Evolutionary conservation across 2,329 filamentous ascomycete species (phyloP).

Genomic region (Geosmithia flava): DNA sequence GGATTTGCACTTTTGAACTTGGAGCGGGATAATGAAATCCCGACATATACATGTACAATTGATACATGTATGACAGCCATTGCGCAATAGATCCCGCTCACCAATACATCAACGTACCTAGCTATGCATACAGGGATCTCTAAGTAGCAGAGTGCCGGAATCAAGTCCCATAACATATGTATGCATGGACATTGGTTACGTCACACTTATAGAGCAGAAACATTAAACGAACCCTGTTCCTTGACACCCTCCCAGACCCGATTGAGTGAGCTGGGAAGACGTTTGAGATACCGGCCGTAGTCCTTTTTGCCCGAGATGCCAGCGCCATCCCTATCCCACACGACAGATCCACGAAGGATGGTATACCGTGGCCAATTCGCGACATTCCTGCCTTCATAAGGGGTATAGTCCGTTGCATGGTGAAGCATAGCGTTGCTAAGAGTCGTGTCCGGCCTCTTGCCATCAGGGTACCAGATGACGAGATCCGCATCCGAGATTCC

Average conservation of each 20-base stretch:
- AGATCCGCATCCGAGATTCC: conserved; percentile 43
- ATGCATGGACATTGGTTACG: no score
- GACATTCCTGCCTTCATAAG: conserved; percentile 43
- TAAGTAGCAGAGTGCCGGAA: no score
- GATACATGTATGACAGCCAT: no score
- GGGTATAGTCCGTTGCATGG: conserved; percentile 51
- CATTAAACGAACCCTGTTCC: conserved; percentile 2
- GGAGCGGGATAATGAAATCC: no score
- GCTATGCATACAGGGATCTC: no score
- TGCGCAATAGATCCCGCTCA: no score
- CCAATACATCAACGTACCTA: no score
- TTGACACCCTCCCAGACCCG: conserved; percentile 2
- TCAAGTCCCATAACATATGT: no score
- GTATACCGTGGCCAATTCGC: conserved; percentile 51
- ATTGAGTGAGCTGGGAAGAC: conserved; percentile 7
- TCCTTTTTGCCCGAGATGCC: conserved; percentile 34
- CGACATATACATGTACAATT: no score
- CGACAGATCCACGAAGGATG: conserved; percentile 42
- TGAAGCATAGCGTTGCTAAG: conserved; percentile 42
- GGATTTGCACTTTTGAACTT: no score
- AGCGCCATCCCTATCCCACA: conserved; percentile 42
- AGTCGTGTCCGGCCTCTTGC: conserved; percentile 16
- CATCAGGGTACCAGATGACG: conserved; percentile 42
- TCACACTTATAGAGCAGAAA: no score
- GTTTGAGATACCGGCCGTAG: conserved; percentile 34